Conservation (phyloP, 1,284 basidiomycete species). For the Sphaerobolus stellatus region DNA sequence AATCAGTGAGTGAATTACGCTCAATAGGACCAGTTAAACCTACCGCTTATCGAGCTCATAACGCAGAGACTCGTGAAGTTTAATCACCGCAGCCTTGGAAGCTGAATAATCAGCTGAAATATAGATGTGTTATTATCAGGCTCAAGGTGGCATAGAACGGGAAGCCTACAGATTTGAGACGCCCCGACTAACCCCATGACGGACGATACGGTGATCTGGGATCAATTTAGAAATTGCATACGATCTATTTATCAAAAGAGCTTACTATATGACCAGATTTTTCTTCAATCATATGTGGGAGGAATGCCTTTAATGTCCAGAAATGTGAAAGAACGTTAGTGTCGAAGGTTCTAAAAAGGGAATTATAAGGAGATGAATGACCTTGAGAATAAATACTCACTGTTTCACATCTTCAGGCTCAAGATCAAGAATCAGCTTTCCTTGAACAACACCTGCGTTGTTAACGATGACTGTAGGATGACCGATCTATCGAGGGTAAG, state of each 20-base stretch:
- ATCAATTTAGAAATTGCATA: conserved; percentile 2
- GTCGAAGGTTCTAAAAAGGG: conserved; percentile 70
- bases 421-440: conserved; percentile 82
- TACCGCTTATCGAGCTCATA: conserved; percentile 80
- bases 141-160: conserved; percentile 6
- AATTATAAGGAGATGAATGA: conserved; percentile 7
- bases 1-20: conserved; percentile 15
- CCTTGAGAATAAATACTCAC: conserved; percentile 45
- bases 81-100: conserved; percentile 81
- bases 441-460: conserved; percentile 94
- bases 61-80: conserved; percentile 76
- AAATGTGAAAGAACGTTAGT: conserved; percentile 90
- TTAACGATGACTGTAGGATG: conserved; percentile 90
- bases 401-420: conserved; percentile 73
- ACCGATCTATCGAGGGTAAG: conserved; percentile 59
- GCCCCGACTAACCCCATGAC: conserved; percentile 74
- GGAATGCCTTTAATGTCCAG: conserved; percentile 88
- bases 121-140: conserved; percentile 14
- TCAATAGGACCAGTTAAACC: conserved; percentile 15
- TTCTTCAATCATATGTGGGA: conserved; percentile 83
- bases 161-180: conserved; percentile 74
- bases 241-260: conserved; percentile 12
- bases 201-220: conserved; percentile 78
- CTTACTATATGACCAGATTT: conserved; percentile 83
- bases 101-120: conserved; percentile 79